Evolutionary conservation across 2,329 filamentous ascomycete genomes (phyloP).

Genomic region (Penicillium sp.): DNA sequence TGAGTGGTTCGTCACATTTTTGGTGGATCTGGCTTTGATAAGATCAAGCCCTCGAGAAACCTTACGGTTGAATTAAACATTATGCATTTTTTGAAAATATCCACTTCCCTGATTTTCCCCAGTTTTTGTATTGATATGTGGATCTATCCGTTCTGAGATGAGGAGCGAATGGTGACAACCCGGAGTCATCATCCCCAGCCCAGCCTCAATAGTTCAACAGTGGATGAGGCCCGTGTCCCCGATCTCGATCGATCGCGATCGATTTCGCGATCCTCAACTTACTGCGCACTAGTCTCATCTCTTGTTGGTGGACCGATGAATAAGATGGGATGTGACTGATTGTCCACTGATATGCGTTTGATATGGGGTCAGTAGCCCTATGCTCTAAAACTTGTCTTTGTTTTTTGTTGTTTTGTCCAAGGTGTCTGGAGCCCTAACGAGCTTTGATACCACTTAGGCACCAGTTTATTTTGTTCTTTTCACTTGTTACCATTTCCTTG

Average conservation of each 20-base stretch:
- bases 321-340: neutral
- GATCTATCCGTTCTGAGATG: neutral
- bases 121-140: constrained; percentile 13
- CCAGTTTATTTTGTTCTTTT: neutral
- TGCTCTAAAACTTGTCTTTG: neutral
- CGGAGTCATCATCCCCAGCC: constrained; percentile 18
- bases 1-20: neutral
- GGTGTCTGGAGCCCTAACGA: neutral
- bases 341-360: neutral
- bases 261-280: neutral
- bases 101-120: neutral
- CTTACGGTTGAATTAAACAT: neutral
- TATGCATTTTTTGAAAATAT: neutral
- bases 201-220: neutral
- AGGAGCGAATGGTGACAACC: constrained; percentile 10
- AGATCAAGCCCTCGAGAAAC: neutral
- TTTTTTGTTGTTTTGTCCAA: neutral
- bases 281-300: neutral
- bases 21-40: neutral
- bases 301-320: neutral
- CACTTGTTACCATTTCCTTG: neutral
- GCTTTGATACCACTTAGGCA: neutral
- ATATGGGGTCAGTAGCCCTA: neutral
- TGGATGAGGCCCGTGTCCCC: neutral
- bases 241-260: neutral